Percentiles rank a stretch among this genome's conserved stretches.
Conservation (phyloP, 139 green algal species). For the Tetradesmus lagerheimii region DNA sequence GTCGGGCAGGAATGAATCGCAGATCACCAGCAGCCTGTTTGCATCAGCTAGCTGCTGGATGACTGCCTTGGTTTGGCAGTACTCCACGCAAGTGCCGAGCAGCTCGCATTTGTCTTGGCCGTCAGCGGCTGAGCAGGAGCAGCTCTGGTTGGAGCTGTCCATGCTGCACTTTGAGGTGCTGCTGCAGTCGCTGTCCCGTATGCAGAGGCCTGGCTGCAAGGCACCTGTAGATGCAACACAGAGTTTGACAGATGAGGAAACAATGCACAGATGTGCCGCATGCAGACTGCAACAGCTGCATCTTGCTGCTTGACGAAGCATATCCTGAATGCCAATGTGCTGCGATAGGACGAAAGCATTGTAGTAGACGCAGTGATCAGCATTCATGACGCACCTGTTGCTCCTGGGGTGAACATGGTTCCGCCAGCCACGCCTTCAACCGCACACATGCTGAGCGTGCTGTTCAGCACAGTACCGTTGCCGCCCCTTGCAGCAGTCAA, state of each 20-base stretch:
- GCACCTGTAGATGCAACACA: neutral
- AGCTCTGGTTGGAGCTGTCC: neutral
- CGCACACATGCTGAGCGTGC: neutral
- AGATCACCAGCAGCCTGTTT: neutral
- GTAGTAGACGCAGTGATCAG: too few species aligned
- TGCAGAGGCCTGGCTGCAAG: conserved; percentile 1
- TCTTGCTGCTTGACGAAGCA: too few species aligned
- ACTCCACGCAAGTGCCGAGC: neutral
- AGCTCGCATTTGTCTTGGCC: conserved; percentile 20
- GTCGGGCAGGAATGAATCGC: neutral
- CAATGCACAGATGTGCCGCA: neutral
- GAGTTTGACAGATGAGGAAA: neutral
- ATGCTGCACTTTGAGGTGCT: conserved; percentile 1
- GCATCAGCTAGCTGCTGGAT: neutral
- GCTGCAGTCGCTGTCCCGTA: neutral
- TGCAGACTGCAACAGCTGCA: neutral
- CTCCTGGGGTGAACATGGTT: neutral
- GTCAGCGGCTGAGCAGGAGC: neutral
- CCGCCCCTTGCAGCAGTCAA: neutral
- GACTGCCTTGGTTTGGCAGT: neutral
- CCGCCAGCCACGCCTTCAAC: neutral
- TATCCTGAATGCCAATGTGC: too few species aligned
- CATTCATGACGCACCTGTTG: neutral
- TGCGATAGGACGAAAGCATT: too few species aligned
- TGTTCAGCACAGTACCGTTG: neutral